Percentiles rank a stretch among this genome's conserved stretches.
Conservation (phyloP, 495 filamentous ascomycete species). For the Rhypophila decipiens region DNA sequence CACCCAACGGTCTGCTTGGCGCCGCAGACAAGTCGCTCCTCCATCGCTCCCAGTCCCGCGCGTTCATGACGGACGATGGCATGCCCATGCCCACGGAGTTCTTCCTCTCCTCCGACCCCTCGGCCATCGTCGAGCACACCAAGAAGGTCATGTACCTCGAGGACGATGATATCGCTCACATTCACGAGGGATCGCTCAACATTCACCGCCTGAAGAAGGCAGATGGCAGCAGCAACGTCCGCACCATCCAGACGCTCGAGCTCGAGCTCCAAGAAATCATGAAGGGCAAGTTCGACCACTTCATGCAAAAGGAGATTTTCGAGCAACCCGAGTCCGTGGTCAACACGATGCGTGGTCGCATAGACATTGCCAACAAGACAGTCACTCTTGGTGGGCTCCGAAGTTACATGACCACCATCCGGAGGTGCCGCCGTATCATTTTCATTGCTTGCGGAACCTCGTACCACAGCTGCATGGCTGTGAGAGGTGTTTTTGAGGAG, state of each 20-base stretch:
- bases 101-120: slow-evolving; percentile 96
- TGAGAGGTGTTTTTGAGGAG: slow-evolving; percentile 95
- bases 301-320: slow-evolving; percentile 99
- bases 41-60: slow-evolving; percentile 94
- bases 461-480: slow-evolving; percentile 98
- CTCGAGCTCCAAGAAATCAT: slow-evolving; percentile 99
- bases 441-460: slow-evolving; percentile 98
- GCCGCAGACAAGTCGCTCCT: slow-evolving; percentile 95
- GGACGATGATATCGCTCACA: slow-evolving; percentile 98
- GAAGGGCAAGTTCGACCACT: slow-evolving; percentile 99
- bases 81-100: slow-evolving; percentile 97
- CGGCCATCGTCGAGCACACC: slow-evolving; percentile 97
- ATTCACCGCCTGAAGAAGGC: slow-evolving; percentile 96
- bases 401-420: slow-evolving; percentile 93
- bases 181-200: slow-evolving; percentile 97
- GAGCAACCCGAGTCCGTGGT: slow-evolving; percentile 98
- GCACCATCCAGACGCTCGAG: slow-evolving; percentile 95
- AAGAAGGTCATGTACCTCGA: slow-evolving; percentile 99
- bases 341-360: slow-evolving; percentile 98
- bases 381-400: slow-evolving; percentile 93
- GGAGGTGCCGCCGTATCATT: slow-evolving; percentile 90
- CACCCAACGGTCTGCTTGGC: slow-evolving; percentile 67
- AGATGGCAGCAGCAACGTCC: slow-evolving; percentile 93
- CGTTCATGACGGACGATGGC: slow-evolving; percentile 97
- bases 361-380: slow-evolving; percentile 85